A percentile compares a stretch with the other conserved stretches of the same genome.
Conservation (phyloP, 2,329 filamentous ascomycete genomes). For the Gliomastix tumulicola region DNA sequence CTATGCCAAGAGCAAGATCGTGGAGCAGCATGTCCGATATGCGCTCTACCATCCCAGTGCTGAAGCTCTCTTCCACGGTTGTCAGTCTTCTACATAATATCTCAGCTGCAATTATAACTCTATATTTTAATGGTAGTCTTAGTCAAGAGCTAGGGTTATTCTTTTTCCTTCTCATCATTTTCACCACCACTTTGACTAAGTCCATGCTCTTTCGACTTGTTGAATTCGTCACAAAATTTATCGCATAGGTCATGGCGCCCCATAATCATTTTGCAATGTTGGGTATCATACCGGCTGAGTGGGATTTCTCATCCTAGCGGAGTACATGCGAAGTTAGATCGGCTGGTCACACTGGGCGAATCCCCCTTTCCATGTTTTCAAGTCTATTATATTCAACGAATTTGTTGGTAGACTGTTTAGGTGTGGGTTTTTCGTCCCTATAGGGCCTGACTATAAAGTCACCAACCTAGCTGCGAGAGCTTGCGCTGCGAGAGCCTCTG, state of each 20-base stretch:
- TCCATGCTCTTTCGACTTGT: conserved; percentile 50
- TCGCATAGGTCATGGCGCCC: conserved; percentile 38
- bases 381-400: conserved; percentile 61
- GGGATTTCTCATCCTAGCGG: conserved; percentile 36
- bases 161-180: conserved; percentile 35
- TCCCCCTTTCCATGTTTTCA: conserved; percentile 60
- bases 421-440: conserved; percentile 15
- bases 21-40: conserved; percentile 31
- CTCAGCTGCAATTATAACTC: conserved; percentile 25
- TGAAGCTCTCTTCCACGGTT: conserved; percentile 26
- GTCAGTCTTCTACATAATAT: conserved; percentile 37
- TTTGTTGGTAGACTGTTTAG: conserved; percentile 32
- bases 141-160: conserved; percentile 38
- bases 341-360: conserved; percentile 64
- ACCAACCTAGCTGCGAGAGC: conserved; percentile 21
- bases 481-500: conserved; percentile 40
- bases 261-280: conserved; percentile 24
- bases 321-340: conserved; percentile 56
- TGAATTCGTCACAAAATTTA: conserved; percentile 41
- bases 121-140: conserved; percentile 42
- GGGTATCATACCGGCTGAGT: conserved; percentile 32
- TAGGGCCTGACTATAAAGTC: conserved; percentile 15
- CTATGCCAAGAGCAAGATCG: conserved; percentile 26
- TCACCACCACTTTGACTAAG: conserved; percentile 53
- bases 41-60: conserved; percentile 30